Evolutionary conservation across 1,284 basidiomycete species (phyloP).

Genomic region (Trichosporon asahii): DNA sequence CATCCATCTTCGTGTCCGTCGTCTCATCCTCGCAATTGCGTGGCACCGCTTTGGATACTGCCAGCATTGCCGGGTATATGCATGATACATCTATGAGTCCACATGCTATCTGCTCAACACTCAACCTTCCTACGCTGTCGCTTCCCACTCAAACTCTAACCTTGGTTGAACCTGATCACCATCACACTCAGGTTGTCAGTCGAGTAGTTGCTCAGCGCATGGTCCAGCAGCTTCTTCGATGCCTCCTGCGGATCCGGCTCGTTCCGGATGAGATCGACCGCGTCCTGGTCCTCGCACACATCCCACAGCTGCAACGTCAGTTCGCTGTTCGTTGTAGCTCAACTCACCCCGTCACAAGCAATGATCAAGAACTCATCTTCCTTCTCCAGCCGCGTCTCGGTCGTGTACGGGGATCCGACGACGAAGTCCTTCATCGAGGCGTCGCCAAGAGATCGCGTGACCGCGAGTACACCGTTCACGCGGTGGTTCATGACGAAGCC

Average conservation of each 20-base stretch:
- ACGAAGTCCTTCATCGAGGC: constrained; percentile 99
- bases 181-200: constrained; percentile 27
- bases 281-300: constrained; percentile 85
- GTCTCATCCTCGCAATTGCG: background rate
- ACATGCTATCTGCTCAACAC: background rate
- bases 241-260: constrained; percentile 79
- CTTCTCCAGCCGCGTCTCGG: constrained; percentile 84
- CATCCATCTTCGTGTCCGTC: background rate
- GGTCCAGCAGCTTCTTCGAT: constrained; percentile 70
- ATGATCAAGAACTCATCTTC: constrained; percentile 94
- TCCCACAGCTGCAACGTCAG: constrained; percentile 80
- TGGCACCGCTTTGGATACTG: background rate
- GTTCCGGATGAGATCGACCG: constrained; percentile 77
- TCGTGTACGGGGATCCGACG: constrained; percentile 95
- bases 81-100: background rate
- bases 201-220: constrained; percentile 67
- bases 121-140: background rate
- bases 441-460: constrained; percentile 93
- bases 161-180: constrained; percentile 17
- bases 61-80: background rate
- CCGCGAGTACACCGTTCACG: constrained; percentile 92
- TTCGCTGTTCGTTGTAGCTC: background rate
- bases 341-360: constrained; percentile 92
- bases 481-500: constrained; percentile 98
- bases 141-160: background rate